phyloP scores from a whole-genome alignment of 176 grass and related monocot genomes.

The Oryza longistaminata region DNA sequence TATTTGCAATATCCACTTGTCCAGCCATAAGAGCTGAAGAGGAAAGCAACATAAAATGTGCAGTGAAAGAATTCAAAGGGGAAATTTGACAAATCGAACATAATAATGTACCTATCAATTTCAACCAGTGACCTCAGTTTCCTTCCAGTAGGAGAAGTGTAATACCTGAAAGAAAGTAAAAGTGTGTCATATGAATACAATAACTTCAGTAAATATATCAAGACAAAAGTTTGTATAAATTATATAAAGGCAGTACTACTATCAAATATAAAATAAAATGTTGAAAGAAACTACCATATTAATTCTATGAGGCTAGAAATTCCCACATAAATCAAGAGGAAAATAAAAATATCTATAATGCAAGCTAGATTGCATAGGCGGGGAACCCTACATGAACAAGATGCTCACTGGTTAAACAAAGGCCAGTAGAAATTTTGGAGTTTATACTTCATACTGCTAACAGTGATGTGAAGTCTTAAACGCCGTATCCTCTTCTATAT shows the following conservation, averaged over 20 bases:
- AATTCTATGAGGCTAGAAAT: not conserved
- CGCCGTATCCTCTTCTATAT: not conserved
- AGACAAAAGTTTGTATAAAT: slow-evolving; percentile 8
- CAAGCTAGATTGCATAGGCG: not conserved
- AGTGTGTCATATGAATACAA: not conserved
- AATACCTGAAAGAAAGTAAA: slow-evolving; percentile 62
- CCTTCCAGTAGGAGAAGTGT: slow-evolving; percentile 69
- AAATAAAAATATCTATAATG: not conserved
- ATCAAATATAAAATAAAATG: not conserved
- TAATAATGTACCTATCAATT: slow-evolving; percentile 55
- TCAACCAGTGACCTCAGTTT: slow-evolving; percentile 76
- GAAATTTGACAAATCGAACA: not conserved
- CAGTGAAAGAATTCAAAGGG: not conserved
- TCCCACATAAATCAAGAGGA: slow-evolving; percentile 14
- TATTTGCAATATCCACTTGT: slow-evolving; percentile 19
- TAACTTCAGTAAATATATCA: slow-evolving; percentile 17
- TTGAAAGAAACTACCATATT: not conserved
- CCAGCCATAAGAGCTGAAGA: slow-evolving; percentile 10
- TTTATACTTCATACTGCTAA: not conserved
- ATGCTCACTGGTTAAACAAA: not conserved
- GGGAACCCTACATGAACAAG: not conserved
- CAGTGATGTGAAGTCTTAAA: not conserved
- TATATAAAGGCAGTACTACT: not conserved
- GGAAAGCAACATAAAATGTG: not conserved
- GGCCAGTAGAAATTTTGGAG: not conserved